Evolutionary conservation across 108 stramenopile genomes (phyloP), one percentile per base, ranked within the genome.

Genomic region (Pseudonitzschia pungens): DNA sequence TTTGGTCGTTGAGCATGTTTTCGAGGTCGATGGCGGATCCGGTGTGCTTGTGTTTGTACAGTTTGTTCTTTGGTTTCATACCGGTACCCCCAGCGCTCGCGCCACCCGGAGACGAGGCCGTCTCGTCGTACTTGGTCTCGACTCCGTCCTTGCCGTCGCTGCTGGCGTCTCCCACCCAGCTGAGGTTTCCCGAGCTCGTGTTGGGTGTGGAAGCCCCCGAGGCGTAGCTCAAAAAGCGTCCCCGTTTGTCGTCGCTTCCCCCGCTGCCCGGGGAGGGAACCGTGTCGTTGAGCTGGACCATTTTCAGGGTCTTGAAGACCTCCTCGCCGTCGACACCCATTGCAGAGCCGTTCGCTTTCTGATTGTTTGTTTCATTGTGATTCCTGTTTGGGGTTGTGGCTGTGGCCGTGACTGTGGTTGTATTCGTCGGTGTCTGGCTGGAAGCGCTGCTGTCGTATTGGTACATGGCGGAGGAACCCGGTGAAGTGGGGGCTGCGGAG

Each of bases 171-270:
- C 65, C 77, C 14, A 18, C 11, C 71, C 72, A 72, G 40, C 72
- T 73, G 58, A 78, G 27, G 57, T 78, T 73, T 22, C 72, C 77
- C 9, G 52, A 54, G 31, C 72, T 73, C 29, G 77, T 73, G 32
- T 73, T 78, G 16, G 80, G 80, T 2, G 80, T 71, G 53, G 80
- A 81, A 31, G 80, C 80, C 22, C 80, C 80, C 26, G 80, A 81
- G 27, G 80, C 80, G 57, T 81, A 81, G 45, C 74, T 69, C 27
- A 53, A 40, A 65, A 81, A 81, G 18, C 75, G 72, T 50, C 66
- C 66, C 18, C 66, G 43, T 24, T 50, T 48, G 20, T 26, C 36
- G 29, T 15, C 20, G n/a, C 15, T 20, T 6, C 0, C 3, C 12
- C 33, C 42, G 32, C 21, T 56, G 32, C 36, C 32, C 64, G 20